Evolutionary conservation across 768 basidiomycete genomes (phyloP), one percentile per base, ranked within the genome.

Genomic region (Chalciporus piperatus): DNA sequence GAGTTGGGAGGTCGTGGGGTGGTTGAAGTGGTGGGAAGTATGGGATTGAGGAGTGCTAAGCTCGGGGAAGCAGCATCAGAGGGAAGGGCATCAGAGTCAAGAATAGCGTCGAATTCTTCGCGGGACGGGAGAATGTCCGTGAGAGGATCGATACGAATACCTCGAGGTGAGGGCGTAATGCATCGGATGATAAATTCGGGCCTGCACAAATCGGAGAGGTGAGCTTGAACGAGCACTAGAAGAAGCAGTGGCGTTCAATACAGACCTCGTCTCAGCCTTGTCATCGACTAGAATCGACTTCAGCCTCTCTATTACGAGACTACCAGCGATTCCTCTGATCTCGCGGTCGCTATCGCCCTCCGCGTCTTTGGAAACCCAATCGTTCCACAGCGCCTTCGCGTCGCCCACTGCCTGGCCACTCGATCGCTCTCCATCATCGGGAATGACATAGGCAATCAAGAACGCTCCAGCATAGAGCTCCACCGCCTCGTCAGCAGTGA

Each of bases 21-120:
- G 4, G 59, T 50, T 1, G 71, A 61, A 1, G 61, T 48, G 0
- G 82, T 78, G 8, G 81, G 80, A 27, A 89, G 73, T 14, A 84
- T 74, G 1, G 81, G 74, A 28, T 88, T 78, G 20, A 84, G 54
- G 19, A 90, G 72, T 0, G 80, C 83, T 20, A 88, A 66, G 59
- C 82, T 83, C 4, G 79, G 59, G 46, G 83, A 74, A 32, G 74
- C 67, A 2, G 81, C 72, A 14, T 75, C 72, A 0, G 76, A 65
- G 1, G 79, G 72, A 27, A 88, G 68, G 3, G 54, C 58, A 16
- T 68, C 57, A 1, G 55, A 67, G 19, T 62, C 60, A 3, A 84
- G 74, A 68, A 82, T 73, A 2, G 61, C 56, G 22, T 83, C 76
- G 16, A 86, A 67, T 48, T 75, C 74, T 0, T 65, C 59, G 8